Conservation (phyloP, 305 asterid genomes). For the Withania somnifera region DNA sequence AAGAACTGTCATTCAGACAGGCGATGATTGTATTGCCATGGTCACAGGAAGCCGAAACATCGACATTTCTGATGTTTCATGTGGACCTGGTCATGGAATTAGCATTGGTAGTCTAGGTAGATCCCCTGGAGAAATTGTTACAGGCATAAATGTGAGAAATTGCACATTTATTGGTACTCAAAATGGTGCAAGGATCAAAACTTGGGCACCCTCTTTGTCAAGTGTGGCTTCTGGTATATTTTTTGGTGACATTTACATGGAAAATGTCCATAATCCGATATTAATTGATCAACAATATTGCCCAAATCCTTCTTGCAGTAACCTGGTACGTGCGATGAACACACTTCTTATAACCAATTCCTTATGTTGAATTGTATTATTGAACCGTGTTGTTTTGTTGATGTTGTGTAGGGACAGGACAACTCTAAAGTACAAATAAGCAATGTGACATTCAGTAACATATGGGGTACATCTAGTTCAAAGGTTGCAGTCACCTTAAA, state of each 20-base stretch:
- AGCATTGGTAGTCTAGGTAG: slow-evolving; percentile 56
- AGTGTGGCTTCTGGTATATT: slow-evolving; percentile 32
- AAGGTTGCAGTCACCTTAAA: neutral
- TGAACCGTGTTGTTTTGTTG: neutral
- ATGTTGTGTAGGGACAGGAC: neutral
- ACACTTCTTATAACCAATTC: neutral
- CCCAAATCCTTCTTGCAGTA: slow-evolving; percentile 24
- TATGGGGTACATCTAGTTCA: slow-evolving; percentile 15
- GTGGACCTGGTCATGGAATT: slow-evolving; percentile 73
- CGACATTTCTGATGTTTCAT: slow-evolving; percentile 22
- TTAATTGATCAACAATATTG: slow-evolving; percentile 60
- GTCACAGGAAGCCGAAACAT: slow-evolving; percentile 39
- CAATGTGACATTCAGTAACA: slow-evolving; percentile 9
- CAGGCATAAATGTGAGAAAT: slow-evolving; percentile 30
- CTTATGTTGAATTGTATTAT: neutral
- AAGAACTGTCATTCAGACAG: slow-evolving; percentile 28
- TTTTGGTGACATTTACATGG: slow-evolving; percentile 32
- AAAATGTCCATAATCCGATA: slow-evolving; percentile 40
- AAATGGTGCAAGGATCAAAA: slow-evolving; percentile 67
- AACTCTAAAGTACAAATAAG: slow-evolving; percentile 4
- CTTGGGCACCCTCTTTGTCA: slow-evolving; percentile 48
- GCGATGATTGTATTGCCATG: slow-evolving; percentile 60
- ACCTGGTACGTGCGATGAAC: slow-evolving; percentile 9
- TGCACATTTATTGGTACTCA: slow-evolving; percentile 35
- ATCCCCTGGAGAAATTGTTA: slow-evolving; percentile 35